Percentiles rank a stretch among this genome's conserved stretches.
These are phyloP conservation scores for Tetracladium maxilliforme DNA, from an alignment of 2,329 filamentous ascomycete species.

Conservation along the genomic window DNA sequence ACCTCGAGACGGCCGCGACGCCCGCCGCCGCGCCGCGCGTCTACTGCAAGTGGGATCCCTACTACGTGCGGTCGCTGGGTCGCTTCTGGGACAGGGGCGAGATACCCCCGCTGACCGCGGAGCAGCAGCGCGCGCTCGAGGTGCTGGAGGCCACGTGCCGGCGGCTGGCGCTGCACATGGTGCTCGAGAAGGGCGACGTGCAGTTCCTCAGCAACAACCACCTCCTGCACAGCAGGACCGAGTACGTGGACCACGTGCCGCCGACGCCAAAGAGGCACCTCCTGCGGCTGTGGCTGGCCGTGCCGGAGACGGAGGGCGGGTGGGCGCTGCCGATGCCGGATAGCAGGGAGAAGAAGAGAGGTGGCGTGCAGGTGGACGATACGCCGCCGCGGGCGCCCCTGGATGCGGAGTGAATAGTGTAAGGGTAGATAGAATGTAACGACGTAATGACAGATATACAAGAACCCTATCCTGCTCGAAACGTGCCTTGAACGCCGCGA, in stretches of 20 bases:
- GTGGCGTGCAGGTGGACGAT: conserved; percentile 78
- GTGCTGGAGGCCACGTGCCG: conserved; percentile 67
- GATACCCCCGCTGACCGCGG: conserved; percentile 56
- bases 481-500: too few relatives aligned
- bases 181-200: conserved; percentile 75
- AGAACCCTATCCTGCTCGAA: too few relatives aligned
- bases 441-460: too few relatives aligned
- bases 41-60: conserved; percentile 82
- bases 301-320: conserved; percentile 68
- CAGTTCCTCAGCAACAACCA: conserved; percentile 76
- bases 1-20: conserved; percentile 54
- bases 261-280: conserved; percentile 61
- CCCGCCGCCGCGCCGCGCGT: conserved; percentile 48
- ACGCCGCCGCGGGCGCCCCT: conserved; percentile 58
- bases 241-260: conserved; percentile 57
- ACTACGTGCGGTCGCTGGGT: conserved; percentile 64
- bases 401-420: conserved; percentile 59
- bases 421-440: not conserved
- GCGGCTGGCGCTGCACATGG: conserved; percentile 64
- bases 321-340: conserved; percentile 78
- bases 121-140: conserved; percentile 51
- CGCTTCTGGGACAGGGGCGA: conserved; percentile 61
- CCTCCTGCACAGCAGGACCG: conserved; percentile 67
- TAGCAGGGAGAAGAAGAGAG: conserved; percentile 70
- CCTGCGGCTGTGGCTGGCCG: conserved; percentile 73